Percentiles rank a stretch among this genome's conserved stretches.
Evolutionary conservation across 148 eudicot genomes (phyloP).

Genomic region (Cornus suecica): DNA sequence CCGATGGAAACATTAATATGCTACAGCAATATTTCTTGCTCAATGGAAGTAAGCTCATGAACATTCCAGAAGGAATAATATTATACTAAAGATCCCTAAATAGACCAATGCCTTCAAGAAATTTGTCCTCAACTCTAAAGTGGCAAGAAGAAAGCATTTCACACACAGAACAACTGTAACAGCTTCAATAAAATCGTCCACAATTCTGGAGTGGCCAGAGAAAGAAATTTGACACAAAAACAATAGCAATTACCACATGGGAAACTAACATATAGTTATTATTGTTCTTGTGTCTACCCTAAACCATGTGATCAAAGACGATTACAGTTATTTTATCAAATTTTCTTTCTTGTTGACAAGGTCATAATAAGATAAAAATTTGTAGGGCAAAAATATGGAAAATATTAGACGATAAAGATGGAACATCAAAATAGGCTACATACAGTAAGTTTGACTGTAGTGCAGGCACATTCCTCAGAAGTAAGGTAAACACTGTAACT

Average conservation of each 20-base stretch:
- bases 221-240: background rate
- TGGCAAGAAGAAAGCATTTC: background rate
- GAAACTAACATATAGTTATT: background rate
- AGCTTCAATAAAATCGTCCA: background rate
- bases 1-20: background rate
- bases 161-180: background rate
- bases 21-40: background rate
- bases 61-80: background rate
- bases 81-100: background rate
- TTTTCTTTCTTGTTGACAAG: no score
- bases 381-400: background rate
- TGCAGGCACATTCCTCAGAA: constrained; percentile 92
- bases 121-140: background rate
- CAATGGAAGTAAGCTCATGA: background rate
- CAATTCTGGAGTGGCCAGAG: background rate
- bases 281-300: background rate
- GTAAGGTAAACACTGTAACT: constrained; percentile 89
- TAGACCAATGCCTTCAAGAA: background rate
- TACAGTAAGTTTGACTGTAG: constrained; percentile 82
- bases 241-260: background rate
- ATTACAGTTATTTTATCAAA: background rate
- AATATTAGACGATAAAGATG: background rate
- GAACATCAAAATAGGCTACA: constrained; percentile 16
- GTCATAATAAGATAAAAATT: background rate
- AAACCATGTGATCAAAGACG: background rate